phyloP scores from a whole-genome alignment of 768 basidiomycete species.

The Pleurotus salmoneostramineus region DNA sequence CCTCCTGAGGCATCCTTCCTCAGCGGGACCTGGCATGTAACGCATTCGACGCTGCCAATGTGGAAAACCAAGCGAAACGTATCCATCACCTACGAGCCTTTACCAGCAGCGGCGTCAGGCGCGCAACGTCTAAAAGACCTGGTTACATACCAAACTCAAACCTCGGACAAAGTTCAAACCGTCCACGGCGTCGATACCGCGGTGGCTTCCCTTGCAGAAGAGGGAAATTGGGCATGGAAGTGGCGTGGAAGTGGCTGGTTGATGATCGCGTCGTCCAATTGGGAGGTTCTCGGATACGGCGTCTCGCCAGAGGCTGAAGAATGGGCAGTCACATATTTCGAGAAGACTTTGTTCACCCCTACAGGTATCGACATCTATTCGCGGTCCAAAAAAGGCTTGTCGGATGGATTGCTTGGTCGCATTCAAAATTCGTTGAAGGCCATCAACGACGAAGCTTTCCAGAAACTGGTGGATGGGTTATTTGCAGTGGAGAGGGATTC shows the following conservation, averaged over 20 bases:
- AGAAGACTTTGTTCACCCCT: conserved; percentile 12
- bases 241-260: conserved; percentile 13
- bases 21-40: conserved; percentile 4
- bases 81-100: conserved; percentile 4
- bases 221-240: conserved; percentile 7
- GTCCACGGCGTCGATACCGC: conserved; percentile 3
- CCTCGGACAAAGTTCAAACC: conserved; percentile 1
- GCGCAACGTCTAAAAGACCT: conserved; percentile 2
- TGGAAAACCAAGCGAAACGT: conserved; percentile 9
- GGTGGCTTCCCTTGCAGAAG: neutral
- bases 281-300: conserved; percentile 13
- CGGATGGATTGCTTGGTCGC: conserved; percentile 5
- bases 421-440: conserved; percentile 7
- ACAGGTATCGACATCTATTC: conserved; percentile 13
- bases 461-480: neutral
- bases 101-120: neutral
- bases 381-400: conserved; percentile 7
- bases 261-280: conserved; percentile 12
- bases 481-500: conserved; percentile 2
- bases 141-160: conserved; percentile 3
- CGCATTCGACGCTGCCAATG: conserved; percentile 7
- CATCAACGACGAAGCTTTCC: conserved; percentile 6
- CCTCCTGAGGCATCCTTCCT: conserved; percentile 6
- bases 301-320: conserved; percentile 3
- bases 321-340: conserved; percentile 15